Conservation (phyloP, 1,284 basidiomycete genomes). For the Mycena sp. region DNA sequence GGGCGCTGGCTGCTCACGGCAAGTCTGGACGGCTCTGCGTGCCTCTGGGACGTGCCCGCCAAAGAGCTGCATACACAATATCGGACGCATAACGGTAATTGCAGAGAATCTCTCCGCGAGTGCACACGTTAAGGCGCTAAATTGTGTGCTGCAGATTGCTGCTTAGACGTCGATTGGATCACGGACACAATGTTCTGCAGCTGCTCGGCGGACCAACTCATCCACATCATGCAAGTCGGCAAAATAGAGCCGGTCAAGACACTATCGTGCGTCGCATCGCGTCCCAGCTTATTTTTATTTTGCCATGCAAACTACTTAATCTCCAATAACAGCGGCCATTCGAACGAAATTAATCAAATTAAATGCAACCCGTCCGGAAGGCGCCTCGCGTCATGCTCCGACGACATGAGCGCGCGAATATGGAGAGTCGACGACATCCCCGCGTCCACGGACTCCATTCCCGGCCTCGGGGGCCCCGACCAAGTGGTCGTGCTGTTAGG, state of each 20-base stretch:
- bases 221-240: conserved; percentile 67
- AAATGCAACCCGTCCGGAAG: conserved; percentile 73
- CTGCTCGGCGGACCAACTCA: conserved; percentile 75
- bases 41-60: conserved; percentile 79
- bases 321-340: conserved; percentile 65
- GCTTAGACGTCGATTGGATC: conserved; percentile 85
- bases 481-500: conserved; percentile 59
- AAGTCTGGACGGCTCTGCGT: conserved; percentile 77
- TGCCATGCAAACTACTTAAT: conserved; percentile 10
- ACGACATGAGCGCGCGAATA: conserved; percentile 80
- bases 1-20: conserved; percentile 77
- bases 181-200: conserved; percentile 77
- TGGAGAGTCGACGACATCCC: conserved; percentile 67
- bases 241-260: conserved; percentile 61
- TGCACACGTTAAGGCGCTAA: conserved; percentile 17
- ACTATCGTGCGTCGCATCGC: conserved; percentile 56
- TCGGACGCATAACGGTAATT: conserved; percentile 69
- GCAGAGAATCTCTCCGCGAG: conserved; percentile 14
- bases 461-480: conserved; percentile 41
- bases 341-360: conserved; percentile 82
- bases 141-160: conserved; percentile 61
- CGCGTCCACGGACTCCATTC: conserved; percentile 46
- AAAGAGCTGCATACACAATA: conserved; percentile 71
- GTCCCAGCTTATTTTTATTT: conserved; percentile 9
- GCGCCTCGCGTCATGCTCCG: conserved; percentile 80